Evolutionary conservation across 2,329 filamentous ascomycete genomes (phyloP), one percentile per base, ranked within the genome.

Genomic region (Epicoccum nigrum): DNA sequence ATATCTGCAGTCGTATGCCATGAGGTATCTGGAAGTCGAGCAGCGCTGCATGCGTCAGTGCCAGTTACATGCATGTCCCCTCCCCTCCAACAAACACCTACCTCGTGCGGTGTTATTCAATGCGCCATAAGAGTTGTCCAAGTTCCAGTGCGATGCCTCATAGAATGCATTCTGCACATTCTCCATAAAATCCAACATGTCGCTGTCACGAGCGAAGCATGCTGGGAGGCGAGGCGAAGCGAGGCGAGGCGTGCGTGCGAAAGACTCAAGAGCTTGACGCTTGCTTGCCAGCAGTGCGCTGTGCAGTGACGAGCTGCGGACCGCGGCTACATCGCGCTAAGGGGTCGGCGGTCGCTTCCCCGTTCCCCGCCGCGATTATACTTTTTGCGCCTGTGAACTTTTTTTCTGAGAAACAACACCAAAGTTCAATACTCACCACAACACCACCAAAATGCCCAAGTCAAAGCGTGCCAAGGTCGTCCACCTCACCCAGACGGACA

Each of bases 141-240:
- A 82, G 71, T 92, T 89, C 92, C 92, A 97, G 72, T 88, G 84
- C 37, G 92, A 92, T 49, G 89, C 87, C 71, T 89, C 83, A 74
- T 91, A 90, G 77, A 96, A 97, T 67, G 90, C 89, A 77, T 88
- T 84, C 77, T 96, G 91, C 79, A 97, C 88, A 79, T 95, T 93
- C 77, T 96, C 92, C 90, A 97, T 96, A 80, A 96, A 97, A 77
- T 92, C 88, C 78, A 94, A 86, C 92, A 97, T 97, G 64, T 70
- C 79, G 65, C 38, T 58, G 56, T 63, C 41, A 58, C 50, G 49
- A 52, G 49, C 45, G 56, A 58, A 62, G 47, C 68, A 69, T 72
- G 23, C 48, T 48, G 50, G 40, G 34, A 19, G 11, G 17, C 11
- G n/a, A n/a, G n/a, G n/a, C n/a, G n/a, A n/a, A n/a, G n/a, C n/a